phyloP scores from a whole-genome alignment of 768 basidiomycete species.

The Hericium alpestre region DNA sequence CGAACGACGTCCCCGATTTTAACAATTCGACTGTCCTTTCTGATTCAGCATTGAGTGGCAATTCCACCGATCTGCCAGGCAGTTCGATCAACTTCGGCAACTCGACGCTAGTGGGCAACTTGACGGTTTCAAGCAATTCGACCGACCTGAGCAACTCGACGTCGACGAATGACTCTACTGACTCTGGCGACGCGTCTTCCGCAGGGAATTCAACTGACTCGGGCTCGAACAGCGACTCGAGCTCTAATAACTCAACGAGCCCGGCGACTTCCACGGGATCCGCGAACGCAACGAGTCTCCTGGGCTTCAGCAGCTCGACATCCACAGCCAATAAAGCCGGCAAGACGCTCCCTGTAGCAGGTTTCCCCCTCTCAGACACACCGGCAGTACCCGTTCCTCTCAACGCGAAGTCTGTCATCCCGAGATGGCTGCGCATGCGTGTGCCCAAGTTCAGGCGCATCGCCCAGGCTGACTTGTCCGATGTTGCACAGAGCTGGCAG shows the following conservation, averaged over 20 bases:
- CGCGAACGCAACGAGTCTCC: not conserved
- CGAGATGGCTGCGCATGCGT: not conserved
- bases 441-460: conserved; percentile 14
- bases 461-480: conserved; percentile 25
- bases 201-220: not conserved
- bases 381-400: not conserved
- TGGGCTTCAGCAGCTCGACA: too few species aligned
- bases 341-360: too few species aligned
- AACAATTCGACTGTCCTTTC: too few species aligned
- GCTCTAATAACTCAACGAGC: not conserved
- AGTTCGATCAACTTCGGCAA: not conserved
- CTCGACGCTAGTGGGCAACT: not conserved
- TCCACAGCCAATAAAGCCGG: too few species aligned
- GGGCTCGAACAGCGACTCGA: not conserved
- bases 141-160: not conserved
- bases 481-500: conserved; percentile 33
- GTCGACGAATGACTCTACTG: too few species aligned
- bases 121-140: not conserved
- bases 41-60: not conserved
- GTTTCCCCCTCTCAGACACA: not conserved
- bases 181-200: not conserved
- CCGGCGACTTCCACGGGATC: not conserved
- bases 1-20: not conserved
- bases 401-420: conserved; percentile 1
- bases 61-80: not conserved